phyloP scores from a whole-genome alignment of 345 rosid species.

The Bretschneidera sinensis region DNA sequence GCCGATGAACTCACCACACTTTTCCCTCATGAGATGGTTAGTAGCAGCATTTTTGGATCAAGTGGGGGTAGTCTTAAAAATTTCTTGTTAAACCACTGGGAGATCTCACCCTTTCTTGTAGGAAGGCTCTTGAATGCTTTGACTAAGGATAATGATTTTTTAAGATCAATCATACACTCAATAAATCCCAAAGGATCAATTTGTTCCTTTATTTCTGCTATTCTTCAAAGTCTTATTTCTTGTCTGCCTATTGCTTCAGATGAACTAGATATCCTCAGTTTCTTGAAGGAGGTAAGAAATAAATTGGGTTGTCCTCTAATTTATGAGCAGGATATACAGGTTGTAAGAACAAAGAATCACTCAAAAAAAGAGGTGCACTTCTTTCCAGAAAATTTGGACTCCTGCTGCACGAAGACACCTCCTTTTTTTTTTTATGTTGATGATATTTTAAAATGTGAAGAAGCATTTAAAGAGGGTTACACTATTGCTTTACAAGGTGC shows the following conservation, averaged over 20 bases:
- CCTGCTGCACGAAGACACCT: slow-evolving; percentile 16
- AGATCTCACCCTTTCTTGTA: slow-evolving; percentile 35
- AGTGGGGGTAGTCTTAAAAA: slow-evolving; percentile 26
- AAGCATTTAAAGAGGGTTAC: slow-evolving; percentile 46
- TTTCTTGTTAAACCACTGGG: slow-evolving; percentile 43
- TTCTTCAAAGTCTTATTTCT: slow-evolving; percentile 34
- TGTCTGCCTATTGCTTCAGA: slow-evolving; percentile 55
- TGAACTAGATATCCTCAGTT: slow-evolving; percentile 42
- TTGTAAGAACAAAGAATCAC: slow-evolving; percentile 38
- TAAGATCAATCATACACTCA: slow-evolving; percentile 25
- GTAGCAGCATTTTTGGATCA: slow-evolving; percentile 34
- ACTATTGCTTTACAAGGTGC: slow-evolving; percentile 54
- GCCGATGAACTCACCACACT: slow-evolving; percentile 7
- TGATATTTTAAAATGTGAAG: slow-evolving; percentile 39
- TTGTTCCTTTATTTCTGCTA: slow-evolving; percentile 28
- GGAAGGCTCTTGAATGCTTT: slow-evolving; percentile 20
- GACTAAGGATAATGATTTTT: slow-evolving; percentile 24
- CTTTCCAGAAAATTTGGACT: slow-evolving; percentile 19
- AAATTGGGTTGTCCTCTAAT: slow-evolving; percentile 44
- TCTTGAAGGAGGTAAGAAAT: slow-evolving; percentile 37
- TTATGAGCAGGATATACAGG: slow-evolving; percentile 50
- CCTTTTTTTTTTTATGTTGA: slow-evolving; percentile 9
- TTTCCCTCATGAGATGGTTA: slow-evolving; percentile 18
- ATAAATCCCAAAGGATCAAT: slow-evolving; percentile 17
- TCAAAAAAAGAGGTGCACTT: slow-evolving; percentile 39